Percentiles rank a stretch among this genome's conserved stretches.
Evolutionary conservation across 2,329 filamentous ascomycete species (phyloP).

Genomic region (Microsporum canis): DNA sequence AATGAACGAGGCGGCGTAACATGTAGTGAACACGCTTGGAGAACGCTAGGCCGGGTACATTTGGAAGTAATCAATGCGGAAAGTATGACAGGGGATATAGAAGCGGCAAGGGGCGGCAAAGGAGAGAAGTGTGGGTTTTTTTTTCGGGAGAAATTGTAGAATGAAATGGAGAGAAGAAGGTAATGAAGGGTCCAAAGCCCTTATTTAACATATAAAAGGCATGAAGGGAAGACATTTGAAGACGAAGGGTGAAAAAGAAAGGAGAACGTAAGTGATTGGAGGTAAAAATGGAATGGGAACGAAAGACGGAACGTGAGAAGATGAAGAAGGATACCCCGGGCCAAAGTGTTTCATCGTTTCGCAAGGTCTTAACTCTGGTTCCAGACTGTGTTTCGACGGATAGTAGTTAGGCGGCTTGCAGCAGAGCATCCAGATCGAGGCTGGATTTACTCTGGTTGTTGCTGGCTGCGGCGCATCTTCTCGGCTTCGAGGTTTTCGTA

Average conservation of each 20-base stretch:
- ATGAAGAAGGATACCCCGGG: conserved; percentile 1
- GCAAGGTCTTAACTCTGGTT: not conserved
- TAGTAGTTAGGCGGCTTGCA: not conserved
- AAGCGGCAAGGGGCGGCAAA: not conserved
- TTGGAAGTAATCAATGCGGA: not conserved
- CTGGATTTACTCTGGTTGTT: conserved; percentile 44
- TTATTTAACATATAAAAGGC: not conserved
- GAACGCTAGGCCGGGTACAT: not conserved
- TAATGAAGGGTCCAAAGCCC: not conserved
- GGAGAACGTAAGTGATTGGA: not conserved
- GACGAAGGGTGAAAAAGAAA: not conserved
- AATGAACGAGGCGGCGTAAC: not conserved
- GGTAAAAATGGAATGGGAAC: not conserved
- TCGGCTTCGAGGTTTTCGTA: conserved; percentile 99
- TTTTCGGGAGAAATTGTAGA: not conserved
- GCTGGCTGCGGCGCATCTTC: conserved; percentile 94
- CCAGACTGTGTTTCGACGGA: not conserved
- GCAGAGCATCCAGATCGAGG: not conserved
- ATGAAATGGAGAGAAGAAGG: not conserved
- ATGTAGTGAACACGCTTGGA: not conserved
- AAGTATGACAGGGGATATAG: not conserved
- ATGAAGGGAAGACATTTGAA: conserved; percentile 1
- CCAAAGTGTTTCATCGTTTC: not conserved
- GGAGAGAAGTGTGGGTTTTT: not conserved
- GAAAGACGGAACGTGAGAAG: not conserved